Evolutionary conservation across 306 rosid species (phyloP).

Genomic region (Cajanus cajan): DNA sequence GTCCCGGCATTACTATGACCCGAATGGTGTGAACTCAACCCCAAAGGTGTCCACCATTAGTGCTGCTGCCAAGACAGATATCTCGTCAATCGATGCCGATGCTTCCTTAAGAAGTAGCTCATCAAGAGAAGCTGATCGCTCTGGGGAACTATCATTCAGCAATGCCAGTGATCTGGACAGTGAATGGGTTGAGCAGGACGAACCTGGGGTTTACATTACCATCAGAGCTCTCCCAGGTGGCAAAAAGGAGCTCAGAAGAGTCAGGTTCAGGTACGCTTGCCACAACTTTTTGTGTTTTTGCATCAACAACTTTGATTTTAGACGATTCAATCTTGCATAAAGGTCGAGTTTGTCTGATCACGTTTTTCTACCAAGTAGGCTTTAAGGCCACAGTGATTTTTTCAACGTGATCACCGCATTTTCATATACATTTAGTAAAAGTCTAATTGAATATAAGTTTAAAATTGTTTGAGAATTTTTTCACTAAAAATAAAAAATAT

Average conservation of each 20-base stretch:
- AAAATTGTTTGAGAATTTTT: no score
- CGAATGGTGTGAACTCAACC: slow-evolving; percentile 47
- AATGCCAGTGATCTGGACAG: slow-evolving; percentile 58
- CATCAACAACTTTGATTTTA: not conserved
- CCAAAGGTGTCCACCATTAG: slow-evolving; percentile 63
- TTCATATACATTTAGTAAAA: no score
- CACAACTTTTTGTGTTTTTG: not conserved
- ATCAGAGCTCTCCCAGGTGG: slow-evolving; percentile 58
- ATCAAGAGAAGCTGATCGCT: slow-evolving; percentile 61
- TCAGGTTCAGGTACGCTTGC: slow-evolving; percentile 54
- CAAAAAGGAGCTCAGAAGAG: slow-evolving; percentile 61
- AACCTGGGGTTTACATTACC: slow-evolving; percentile 64
- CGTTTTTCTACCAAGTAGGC: no score
- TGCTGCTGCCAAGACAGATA: slow-evolving; percentile 60
- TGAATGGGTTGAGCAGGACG: slow-evolving; percentile 67
- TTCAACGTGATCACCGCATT: no score
- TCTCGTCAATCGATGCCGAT: slow-evolving; percentile 59
- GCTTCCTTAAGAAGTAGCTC: slow-evolving; percentile 64
- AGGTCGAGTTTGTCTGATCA: not conserved
- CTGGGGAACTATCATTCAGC: slow-evolving; percentile 52
- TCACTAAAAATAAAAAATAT: no score
- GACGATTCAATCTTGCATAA: not conserved
- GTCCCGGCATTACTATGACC: slow-evolving; percentile 42
- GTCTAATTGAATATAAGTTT: no score
- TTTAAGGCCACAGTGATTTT: no score